Base-by-base conservation (phyloP, 148 eudicot genomes). In the Rhododendron ovatum region DNA sequence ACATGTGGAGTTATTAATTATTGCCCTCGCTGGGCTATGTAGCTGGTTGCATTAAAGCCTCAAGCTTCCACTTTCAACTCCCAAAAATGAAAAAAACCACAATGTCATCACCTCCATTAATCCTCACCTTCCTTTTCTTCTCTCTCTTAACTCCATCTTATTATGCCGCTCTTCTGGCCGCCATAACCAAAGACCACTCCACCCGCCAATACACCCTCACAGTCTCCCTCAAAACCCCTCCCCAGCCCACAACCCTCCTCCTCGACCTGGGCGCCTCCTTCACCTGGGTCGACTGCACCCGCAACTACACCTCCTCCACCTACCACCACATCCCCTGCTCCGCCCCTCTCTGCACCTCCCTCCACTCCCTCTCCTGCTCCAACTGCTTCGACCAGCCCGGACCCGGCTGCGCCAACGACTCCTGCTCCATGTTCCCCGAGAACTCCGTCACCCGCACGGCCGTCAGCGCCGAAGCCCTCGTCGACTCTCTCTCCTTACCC, bases 261-360 rank as follows among this genome's bases (percentile, higher is more conserved):
- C 85, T 91, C 35, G 89, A 91, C 67, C 86, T 91, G 1, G 90
- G 90, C 39, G 86, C 88, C 74, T 73, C 87, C n/a, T 86, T 86
- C 87, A 65, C 55, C 50, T 86, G 88, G 87, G 43, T 89, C 47
- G 85, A 91, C 80, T 91, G 92, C 84, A 82, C 83, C 33, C 50
- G 30, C 0, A 83, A 84, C 84, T 86, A 86, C 87, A 63, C 82
- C 37, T 84, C 90, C 86, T 17, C 89, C 57, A 28, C 88, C 10
- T 88, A 83, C 78, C 84, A 30, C 71, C 22, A 47, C 47, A 59
- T 85, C 67, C 89, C 91, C 33, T 90, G 91, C 88, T 51, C 76
- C 77, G 47, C 91, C 85, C 45, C 91, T 61, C 88, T 89, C 47
- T 90, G 91, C 88, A 3, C n/a, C 15, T n/a, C 89, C 65, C 81